Conservation (phyloP, 768 basidiomycete species). For the Leccinum rimulosum region DNA sequence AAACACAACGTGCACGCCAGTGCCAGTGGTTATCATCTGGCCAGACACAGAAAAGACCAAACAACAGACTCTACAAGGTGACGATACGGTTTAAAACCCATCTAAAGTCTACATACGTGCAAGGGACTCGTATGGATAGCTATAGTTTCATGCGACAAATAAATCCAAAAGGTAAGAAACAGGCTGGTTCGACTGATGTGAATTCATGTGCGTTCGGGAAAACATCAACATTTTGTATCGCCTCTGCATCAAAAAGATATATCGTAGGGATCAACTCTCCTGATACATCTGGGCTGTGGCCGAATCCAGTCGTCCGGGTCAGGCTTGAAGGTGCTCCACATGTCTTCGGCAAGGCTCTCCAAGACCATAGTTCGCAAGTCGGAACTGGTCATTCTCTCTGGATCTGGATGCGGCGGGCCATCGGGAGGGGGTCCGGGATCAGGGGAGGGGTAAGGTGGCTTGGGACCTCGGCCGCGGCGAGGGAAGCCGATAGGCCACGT, state of each 20-base stretch:
- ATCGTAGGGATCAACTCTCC: constrained; percentile 5
- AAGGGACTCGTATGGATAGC: background rate
- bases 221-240: background rate
- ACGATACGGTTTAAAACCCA: background rate
- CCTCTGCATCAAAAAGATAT: background rate
- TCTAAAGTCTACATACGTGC: background rate
- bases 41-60: too few relatives aligned
- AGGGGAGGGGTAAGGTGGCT: background rate
- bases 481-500: constrained; percentile 12
- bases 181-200: background rate
- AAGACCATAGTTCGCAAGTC: background rate
- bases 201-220: background rate
- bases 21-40: too few relatives aligned
- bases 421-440: background rate
- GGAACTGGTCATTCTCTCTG: background rate
- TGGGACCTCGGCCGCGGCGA: background rate
- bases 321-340: background rate
- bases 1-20: background rate
- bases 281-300: constrained; percentile 24
- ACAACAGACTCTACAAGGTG: background rate
- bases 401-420: background rate
- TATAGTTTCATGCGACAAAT: background rate
- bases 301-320: constrained; percentile 17
- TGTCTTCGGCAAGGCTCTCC: background rate
- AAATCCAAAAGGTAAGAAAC: background rate